phyloP scores from a whole-genome alignment of 495 filamentous ascomycete species.

The Parachaetomium inaequale region DNA sequence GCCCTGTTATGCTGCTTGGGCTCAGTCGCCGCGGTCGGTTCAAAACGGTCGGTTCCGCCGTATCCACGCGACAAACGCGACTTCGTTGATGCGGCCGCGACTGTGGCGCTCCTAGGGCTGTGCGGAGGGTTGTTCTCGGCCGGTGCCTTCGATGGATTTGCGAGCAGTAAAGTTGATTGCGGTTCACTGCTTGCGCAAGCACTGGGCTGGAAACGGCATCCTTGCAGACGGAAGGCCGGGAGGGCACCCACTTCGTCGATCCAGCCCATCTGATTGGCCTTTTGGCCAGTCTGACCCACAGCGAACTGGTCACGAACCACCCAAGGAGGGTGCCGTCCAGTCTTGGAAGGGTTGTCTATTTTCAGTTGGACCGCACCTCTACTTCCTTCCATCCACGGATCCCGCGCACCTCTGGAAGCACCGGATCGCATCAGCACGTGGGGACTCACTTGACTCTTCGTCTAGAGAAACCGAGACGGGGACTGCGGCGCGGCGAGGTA shows the following conservation, averaged over 20 bases:
- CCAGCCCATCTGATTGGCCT: slow-evolving; percentile 10
- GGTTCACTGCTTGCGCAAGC: slow-evolving; percentile 11
- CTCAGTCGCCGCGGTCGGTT: neutral
- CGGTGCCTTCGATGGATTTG: slow-evolving; percentile 4
- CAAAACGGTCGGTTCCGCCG: neutral
- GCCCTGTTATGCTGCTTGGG: neutral
- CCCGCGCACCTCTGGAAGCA: neutral
- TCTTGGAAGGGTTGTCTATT: neutral
- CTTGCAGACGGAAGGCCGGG: neutral
- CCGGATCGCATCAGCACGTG: slow-evolving; percentile 4
- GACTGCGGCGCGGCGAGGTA: neutral
- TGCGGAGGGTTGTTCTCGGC: neutral
- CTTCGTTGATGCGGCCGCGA: neutral
- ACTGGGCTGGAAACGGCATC: neutral
- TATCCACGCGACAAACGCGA: neutral
- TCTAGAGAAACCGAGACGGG: neutral
- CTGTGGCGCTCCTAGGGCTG: neutral
- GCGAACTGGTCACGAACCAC: slow-evolving; percentile 24
- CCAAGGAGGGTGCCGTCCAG: slow-evolving; percentile 16
- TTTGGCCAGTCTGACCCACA: slow-evolving; percentile 8
- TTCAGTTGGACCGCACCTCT: neutral
- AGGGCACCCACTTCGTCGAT: slow-evolving; percentile 7
- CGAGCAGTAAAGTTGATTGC: neutral
- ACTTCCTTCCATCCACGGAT: neutral
- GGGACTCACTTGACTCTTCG: slow-evolving; percentile 6